Conservation (phyloP, 768 basidiomycete species). For the Mycena amicta region DNA sequence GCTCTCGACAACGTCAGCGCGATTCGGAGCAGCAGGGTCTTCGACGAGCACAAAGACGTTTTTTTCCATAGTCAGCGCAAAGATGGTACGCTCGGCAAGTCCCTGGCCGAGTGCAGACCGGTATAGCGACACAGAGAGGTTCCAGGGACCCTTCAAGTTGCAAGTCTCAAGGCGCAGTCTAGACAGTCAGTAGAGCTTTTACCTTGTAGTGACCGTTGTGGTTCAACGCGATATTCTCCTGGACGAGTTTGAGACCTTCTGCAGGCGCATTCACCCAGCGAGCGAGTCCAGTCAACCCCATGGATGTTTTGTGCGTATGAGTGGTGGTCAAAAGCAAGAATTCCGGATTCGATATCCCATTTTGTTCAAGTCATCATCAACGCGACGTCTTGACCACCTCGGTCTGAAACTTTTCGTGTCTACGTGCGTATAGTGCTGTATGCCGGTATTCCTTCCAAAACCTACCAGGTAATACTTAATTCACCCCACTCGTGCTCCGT, state of each 20-base stretch:
- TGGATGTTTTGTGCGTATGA: too few species aligned
- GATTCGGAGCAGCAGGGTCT: slow-evolving; percentile 71
- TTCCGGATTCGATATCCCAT: too few species aligned
- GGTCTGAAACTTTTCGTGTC: too few species aligned
- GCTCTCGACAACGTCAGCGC: slow-evolving; percentile 57
- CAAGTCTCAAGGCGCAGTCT: neutral
- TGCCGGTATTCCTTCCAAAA: too few species aligned
- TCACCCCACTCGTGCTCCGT: too few species aligned
- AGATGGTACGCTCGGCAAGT: slow-evolving; percentile 69
- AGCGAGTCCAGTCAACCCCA: slow-evolving; percentile 53
- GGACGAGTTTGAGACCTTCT: slow-evolving; percentile 61
- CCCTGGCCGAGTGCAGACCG: slow-evolving; percentile 66
- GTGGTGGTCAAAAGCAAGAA: too few species aligned
- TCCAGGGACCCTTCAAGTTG: slow-evolving; percentile 54
- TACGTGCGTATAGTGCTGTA: too few species aligned
- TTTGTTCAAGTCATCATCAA: too few species aligned
- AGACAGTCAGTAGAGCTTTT: neutral
- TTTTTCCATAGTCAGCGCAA: slow-evolving; percentile 75
- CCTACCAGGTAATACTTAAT: too few species aligned
- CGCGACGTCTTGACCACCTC: too few species aligned
- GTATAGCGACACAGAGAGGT: slow-evolving; percentile 70
- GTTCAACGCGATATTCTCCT: slow-evolving; percentile 68
- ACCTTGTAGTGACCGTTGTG: slow-evolving; percentile 67
- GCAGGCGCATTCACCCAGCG: slow-evolving; percentile 85
- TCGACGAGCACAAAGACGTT: slow-evolving; percentile 81